Evolutionary conservation across 148 eudicot species (phyloP).

Genomic region (Dysphania ambrosioides): DNA sequence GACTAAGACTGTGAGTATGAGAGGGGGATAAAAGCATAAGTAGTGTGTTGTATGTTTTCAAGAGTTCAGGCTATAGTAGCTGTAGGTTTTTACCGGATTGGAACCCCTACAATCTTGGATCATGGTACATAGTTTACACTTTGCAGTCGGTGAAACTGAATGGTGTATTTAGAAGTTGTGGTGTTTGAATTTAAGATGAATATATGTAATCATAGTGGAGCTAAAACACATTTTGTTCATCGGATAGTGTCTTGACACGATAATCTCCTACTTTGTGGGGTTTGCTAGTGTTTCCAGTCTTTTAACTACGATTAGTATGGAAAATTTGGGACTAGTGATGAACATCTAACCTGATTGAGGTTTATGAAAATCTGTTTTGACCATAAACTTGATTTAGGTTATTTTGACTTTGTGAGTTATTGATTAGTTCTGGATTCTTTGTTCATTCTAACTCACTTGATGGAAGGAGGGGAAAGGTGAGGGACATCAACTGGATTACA

Average conservation of each 20-base stretch:
- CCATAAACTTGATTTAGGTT: no score
- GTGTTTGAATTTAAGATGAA: not conserved
- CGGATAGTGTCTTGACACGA: not conserved
- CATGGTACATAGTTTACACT: no score
- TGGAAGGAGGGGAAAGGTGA: no score
- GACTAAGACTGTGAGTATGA: not conserved
- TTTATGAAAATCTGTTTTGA: no score
- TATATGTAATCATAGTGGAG: not conserved
- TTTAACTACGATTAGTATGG: not conserved
- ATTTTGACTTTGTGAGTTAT: no score
- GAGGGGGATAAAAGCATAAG: not conserved
- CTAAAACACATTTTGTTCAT: not conserved
- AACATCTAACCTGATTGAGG: no score
- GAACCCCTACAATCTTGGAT: no score
- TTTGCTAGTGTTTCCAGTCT: not conserved
- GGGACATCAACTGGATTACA: no score
- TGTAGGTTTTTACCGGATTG: no score
- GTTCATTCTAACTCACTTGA: no score
- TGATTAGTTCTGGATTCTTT: no score
- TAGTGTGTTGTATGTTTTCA: not conserved
- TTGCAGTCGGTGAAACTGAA: not conserved
- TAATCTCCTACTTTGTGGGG: not conserved
- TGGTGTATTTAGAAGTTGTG: not conserved
- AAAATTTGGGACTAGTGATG: conserved; percentile 7
- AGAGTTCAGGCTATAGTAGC: not conserved